Base-by-base conservation (phyloP, 2,329 filamentous ascomycete genomes). In the Neurospora crassa region DNA sequence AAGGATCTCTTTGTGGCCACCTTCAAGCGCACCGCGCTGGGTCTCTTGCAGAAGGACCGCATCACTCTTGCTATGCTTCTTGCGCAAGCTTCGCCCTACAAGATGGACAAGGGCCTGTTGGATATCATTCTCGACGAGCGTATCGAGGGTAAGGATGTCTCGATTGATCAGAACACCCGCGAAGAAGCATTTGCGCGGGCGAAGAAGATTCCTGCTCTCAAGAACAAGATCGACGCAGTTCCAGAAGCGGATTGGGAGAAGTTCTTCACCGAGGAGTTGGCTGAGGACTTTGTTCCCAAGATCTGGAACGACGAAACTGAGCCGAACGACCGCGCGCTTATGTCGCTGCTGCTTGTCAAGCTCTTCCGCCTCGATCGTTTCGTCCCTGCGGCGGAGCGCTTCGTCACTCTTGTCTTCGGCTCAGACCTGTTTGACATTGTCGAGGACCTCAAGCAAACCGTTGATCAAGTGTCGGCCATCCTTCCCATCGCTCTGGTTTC, bases 301-400 rank as follows among this genome's bases (percentile, higher is more conserved):
- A 84, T 93, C 67, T 96, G 93, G 91, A 88, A 90, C 42, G 86
- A 88, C 18, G 84, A 82, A 67, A 86, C 85, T 5, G 87, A 89
- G 73, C 84, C 87, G 4, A 88, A 92, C 71, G 92, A 97, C 80
- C 89, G 92, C 80, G 89, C 91, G 20, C 88, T 99, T 37, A 85
- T 91, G 68, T 92, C 93, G n/a, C 87, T 99, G 70, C 84, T 99
- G 7, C 86, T 99, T 18, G 88, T 99, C 82, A 99, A 98, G 81
- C 85, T 98, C 20, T 97, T 97, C 87, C 92, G 96, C 72, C 90
- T 98, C 76, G 96, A 99, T 80, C 90, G 96, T 59, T 97, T 99
- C 77, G 92, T 99, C 16, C 96, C 96, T 16, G 89, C 92, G 18
- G 94, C 94, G 0, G 94, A 99, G 82, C 90, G 90, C n/a, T 97